Base-by-base conservation (phyloP, 2,329 filamentous ascomycete species). In the Keithomyces neogunnii region DNA sequence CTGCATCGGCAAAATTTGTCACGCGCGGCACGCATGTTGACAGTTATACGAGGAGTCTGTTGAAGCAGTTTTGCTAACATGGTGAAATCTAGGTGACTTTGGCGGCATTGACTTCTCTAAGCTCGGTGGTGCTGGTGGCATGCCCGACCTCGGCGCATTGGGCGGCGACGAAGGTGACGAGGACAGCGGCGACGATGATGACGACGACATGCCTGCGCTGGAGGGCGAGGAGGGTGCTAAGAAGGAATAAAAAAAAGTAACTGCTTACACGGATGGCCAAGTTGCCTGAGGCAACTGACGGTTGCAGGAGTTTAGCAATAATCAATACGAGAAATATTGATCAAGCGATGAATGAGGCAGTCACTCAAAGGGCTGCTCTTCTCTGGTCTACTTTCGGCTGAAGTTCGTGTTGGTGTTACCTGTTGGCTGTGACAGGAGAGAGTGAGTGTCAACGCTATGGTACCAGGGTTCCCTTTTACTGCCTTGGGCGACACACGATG, bases 31-130 rank as follows among this genome's bases (percentile, higher is more conserved):
- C 2, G 19, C 19, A 19, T 19, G 19, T 3, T 26, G 5, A 40
- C 3, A 13, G 5, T 4, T 40, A 26, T 3, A 19, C n/a, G n/a
- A 2, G 8, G 13, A 40, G 9, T 6, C 5, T 29, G 11, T 26
- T 1, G 26, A 44, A 10, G 4, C 5, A 19, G 11, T 30, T 44
- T 44, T 44, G 40, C 40, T 44, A 28, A 44, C 40, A 13, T 30
- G 9, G 1, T n/a, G n/a, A 36, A n/a, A 7, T 19, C n/a, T 50
- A 54, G 84, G 82, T 59, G 88, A 89, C 69, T 89, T 93, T 58
- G 84, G 87, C 62, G 88, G 88, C 63, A 93, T 96, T 66, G 90
- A 95, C 73, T 95, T 95, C 82, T 93, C 88, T 63, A 95, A 95
- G 78, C 85, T 95, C 56, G 85, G 84, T 56, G 81, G 77, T 57